phyloP scores from a whole-genome alignment of 1,284 basidiomycete species.

The Sanghuangporus baumii region DNA sequence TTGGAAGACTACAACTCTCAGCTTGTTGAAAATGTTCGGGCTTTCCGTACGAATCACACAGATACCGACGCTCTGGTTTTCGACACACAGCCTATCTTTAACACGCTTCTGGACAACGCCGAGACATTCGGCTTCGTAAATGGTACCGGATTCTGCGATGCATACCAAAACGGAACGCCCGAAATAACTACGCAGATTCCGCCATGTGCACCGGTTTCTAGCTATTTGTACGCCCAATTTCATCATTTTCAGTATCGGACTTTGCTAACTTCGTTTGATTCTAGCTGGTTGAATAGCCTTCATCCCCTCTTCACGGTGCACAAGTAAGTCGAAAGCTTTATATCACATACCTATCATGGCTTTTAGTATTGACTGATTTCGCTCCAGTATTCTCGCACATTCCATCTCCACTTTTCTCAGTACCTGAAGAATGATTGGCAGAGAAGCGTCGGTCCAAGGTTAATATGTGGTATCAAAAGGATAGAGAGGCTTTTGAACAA shows the following conservation, averaged over 20 bases:
- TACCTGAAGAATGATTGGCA: constrained; percentile 9
- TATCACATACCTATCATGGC: background rate
- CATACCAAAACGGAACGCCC: constrained; percentile 53
- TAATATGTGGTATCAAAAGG: background rate
- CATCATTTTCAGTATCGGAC: background rate
- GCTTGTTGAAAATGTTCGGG: constrained; percentile 32
- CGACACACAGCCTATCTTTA: constrained; percentile 54
- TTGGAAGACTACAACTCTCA: constrained; percentile 49
- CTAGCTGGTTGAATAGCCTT: constrained; percentile 49
- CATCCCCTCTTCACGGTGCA: constrained; percentile 54
- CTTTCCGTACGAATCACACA: constrained; percentile 37
- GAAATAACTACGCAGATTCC: constrained; percentile 43
- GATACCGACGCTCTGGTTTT: constrained; percentile 42
- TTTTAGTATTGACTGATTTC: background rate
- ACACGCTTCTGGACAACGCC: constrained; percentile 47
- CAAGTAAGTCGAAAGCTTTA: constrained; percentile 25
- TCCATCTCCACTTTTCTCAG: constrained; percentile 38
- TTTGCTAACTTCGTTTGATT: background rate
- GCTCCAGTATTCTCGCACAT: constrained; percentile 39
- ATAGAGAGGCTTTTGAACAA: too few relatives aligned
- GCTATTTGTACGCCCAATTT: constrained; percentile 49
- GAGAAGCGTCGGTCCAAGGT: background rate
- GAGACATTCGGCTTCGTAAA: constrained; percentile 51
- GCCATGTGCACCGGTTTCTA: constrained; percentile 56
- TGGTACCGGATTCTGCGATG: constrained; percentile 51